phyloP scores from a whole-genome alignment of 2,329 filamentous ascomycete species.

The Podosphaera fusca region DNA sequence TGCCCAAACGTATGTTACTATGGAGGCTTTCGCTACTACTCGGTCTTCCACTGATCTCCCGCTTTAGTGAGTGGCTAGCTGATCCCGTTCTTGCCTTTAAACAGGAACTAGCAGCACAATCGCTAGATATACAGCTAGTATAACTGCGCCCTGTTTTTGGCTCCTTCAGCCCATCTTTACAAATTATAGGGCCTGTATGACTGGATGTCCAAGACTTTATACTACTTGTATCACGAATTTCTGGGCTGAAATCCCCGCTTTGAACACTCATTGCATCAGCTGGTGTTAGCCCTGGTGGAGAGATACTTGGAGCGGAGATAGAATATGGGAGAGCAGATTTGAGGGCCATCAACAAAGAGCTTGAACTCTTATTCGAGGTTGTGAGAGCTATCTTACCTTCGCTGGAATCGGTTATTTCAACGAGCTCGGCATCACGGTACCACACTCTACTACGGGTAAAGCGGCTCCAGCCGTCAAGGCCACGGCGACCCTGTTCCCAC shows the following conservation, averaged over 20 bases:
- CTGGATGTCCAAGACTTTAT: background rate
- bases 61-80: constrained; percentile 2
- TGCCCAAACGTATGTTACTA: constrained; percentile 5
- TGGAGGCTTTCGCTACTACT: constrained; percentile 5
- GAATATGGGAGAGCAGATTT: too few species aligned
- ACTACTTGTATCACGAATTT: background rate
- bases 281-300: constrained; percentile 2
- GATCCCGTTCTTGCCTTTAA: too few species aligned
- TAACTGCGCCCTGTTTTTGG: background rate
- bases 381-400: constrained; percentile 22
- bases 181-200: background rate
- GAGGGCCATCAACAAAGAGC: too few species aligned
- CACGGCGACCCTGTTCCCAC: constrained; percentile 77
- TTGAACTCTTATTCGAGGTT: constrained; percentile 9
- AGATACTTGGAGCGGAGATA: background rate
- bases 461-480: constrained; percentile 74
- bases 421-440: constrained; percentile 88
- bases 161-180: background rate
- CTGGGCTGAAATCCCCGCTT: background rate
- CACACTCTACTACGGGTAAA: constrained; percentile 89
- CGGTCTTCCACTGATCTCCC: constrained; percentile 5
- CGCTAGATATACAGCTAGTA: background rate
- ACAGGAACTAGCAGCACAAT: background rate
- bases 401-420: constrained; percentile 35
- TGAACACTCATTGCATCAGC: background rate